Conservation (phyloP, 768 basidiomycete species). For the Fomitopsis pulvina region DNA sequence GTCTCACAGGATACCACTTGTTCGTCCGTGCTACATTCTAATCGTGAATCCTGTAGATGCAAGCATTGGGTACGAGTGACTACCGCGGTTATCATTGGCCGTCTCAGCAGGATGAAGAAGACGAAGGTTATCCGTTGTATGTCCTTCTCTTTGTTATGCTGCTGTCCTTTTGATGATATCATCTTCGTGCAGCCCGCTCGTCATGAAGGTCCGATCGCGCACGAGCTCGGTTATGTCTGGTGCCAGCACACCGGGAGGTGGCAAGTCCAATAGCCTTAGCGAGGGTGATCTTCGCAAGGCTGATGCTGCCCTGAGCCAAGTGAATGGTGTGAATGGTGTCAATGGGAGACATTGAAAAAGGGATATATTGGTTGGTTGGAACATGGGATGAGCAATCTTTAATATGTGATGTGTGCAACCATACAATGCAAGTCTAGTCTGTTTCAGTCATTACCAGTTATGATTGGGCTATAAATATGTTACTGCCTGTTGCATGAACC, state of each 20-base stretch:
- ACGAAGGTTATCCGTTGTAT: conserved; percentile 86
- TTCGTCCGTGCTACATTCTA: background rate
- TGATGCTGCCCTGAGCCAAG: conserved; percentile 70
- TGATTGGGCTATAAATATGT: too few species aligned
- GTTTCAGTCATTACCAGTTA: too few species aligned
- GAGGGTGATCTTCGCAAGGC: conserved; percentile 85
- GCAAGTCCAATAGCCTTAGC: conserved; percentile 69
- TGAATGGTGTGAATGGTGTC: conserved; percentile 15
- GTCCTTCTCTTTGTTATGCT: conserved; percentile 26
- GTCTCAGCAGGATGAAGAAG: conserved; percentile 65
- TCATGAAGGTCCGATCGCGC: conserved; percentile 85
- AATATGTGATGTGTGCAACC: too few species aligned
- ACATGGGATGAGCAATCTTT: too few species aligned
- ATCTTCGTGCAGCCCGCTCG: conserved; percentile 55
- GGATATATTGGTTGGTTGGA: too few species aligned
- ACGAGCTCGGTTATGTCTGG: conserved; percentile 69
- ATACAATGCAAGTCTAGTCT: too few species aligned
- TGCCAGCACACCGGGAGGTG: conserved; percentile 85
- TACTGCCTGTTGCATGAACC: too few species aligned
- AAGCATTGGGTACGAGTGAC: conserved; percentile 79
- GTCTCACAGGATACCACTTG: conserved; percentile 10
- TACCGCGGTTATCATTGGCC: conserved; percentile 69
- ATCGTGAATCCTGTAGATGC: conserved; percentile 54
- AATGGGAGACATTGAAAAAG: conserved; percentile 2
- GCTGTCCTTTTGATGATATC: background rate